Conservation (phyloP, 176 grass and related monocot species). For the Areca catechu region DNA sequence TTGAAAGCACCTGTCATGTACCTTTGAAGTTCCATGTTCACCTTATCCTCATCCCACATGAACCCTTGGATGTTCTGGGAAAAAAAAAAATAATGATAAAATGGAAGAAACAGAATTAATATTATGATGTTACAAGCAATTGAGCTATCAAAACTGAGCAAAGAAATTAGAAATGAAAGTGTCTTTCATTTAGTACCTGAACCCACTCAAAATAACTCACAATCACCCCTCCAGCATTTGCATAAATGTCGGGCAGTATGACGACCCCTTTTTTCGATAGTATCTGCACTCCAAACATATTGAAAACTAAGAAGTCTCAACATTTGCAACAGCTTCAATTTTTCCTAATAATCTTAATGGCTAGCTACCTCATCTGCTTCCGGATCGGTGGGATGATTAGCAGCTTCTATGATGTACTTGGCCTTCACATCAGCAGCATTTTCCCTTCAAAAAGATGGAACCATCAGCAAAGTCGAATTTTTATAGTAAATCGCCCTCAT, state of each 20-base stretch:
- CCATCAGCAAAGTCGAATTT: constrained; percentile 3
- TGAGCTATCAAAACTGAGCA: no score
- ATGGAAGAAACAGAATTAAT: no score
- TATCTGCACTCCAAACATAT: not conserved
- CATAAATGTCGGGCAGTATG: constrained; percentile 3
- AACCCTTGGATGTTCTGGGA: constrained; percentile 95
- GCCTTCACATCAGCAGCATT: constrained; percentile 87
- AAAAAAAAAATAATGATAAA: not conserved
- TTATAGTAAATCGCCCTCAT: no score
- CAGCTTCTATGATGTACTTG: constrained; percentile 92
- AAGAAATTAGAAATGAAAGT: not conserved
- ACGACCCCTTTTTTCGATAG: not conserved
- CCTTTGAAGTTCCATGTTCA: constrained; percentile 90
- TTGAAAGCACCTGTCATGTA: constrained; percentile 78
- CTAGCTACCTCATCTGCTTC: constrained; percentile 80
- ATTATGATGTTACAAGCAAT: no score
- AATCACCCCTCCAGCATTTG: constrained; percentile 1
- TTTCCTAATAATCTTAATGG: no score
- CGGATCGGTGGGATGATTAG: constrained; percentile 96
- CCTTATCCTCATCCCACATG: constrained; percentile 97
- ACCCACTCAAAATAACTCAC: constrained; percentile 2
- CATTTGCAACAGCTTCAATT: no score
- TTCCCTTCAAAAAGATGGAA: constrained; percentile 43
- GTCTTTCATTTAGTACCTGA: not conserved
- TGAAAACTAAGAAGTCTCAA: no score